phyloP scores from a whole-genome alignment of 2,329 filamentous ascomycete genomes.

The Beauveria sp. region DNA sequence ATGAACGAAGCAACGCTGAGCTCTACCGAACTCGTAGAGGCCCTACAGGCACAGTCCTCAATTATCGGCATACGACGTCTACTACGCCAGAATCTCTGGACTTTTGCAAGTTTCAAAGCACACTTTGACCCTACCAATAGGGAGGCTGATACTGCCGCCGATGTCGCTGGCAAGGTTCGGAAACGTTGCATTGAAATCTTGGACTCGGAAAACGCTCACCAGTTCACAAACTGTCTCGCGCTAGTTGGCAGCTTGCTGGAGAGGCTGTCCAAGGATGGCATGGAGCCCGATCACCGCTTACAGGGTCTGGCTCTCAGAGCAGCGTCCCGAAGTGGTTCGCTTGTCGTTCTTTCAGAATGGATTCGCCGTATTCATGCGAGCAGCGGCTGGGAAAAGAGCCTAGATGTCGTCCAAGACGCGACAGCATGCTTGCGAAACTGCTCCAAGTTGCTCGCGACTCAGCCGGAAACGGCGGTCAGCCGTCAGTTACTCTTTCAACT shows the following conservation, averaged over 20 bases:
- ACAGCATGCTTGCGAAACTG: conserved; percentile 4
- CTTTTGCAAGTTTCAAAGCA: background rate
- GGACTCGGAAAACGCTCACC: background rate
- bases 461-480: background rate
- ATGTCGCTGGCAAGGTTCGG: background rate
- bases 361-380: background rate
- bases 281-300: background rate
- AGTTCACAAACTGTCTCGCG: background rate
- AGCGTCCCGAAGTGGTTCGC: background rate
- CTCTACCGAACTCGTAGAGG: conserved; percentile 9
- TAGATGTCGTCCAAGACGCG: background rate
- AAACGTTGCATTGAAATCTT: background rate
- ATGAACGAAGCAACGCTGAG: conserved; percentile 3
- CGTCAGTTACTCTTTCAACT: conserved; percentile 22
- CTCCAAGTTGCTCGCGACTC: background rate
- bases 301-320: background rate
- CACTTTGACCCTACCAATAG: background rate
- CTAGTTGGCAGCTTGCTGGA: conserved; percentile 2
- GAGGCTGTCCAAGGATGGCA: background rate
- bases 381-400: background rate
- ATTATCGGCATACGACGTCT: conserved; percentile 24
- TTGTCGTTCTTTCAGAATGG: conserved; percentile 7
- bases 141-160: background rate
- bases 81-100: conserved; percentile 20
- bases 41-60: conserved; percentile 18